These are phyloP conservation scores for Cyathus pygmaeus DNA, from an alignment of 1,284 basidiomycete species.

Conservation along the genomic window DNA sequence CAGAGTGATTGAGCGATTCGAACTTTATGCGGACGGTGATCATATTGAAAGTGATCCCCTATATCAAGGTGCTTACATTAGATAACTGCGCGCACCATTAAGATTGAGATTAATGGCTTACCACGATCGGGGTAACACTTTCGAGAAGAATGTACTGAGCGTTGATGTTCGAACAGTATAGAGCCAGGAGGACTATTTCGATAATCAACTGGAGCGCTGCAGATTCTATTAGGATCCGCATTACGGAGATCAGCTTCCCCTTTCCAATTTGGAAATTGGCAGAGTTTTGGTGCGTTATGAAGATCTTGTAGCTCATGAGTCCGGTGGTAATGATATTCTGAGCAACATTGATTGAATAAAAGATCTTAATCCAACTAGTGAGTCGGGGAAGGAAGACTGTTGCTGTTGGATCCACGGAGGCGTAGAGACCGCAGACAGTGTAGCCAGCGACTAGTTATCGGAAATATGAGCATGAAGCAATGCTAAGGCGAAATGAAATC, in stretches of 20 bases:
- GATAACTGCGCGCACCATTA: neutral
- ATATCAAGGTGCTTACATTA: neutral
- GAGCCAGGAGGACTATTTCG: neutral
- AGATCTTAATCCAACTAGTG: neutral
- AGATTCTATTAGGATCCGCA: neutral
- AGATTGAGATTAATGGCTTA: neutral
- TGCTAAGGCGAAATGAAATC: neutral
- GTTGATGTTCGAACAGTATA: neutral
- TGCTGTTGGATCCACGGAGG: neutral
- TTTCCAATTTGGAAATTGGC: neutral
- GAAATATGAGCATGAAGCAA: neutral
- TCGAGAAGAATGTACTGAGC: neutral
- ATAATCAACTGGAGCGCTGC: neutral
- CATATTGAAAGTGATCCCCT: neutral
- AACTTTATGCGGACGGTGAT: neutral
- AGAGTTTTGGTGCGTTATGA: neutral
- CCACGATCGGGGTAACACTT: neutral
- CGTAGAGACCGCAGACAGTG: neutral
- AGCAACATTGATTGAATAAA: neutral
- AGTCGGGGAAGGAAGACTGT: neutral
- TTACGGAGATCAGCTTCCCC: neutral
- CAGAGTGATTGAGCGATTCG: neutral
- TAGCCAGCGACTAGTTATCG: neutral
- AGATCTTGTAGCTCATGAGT: neutral
- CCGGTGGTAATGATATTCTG: neutral